Conservation (phyloP, 495 filamentous ascomycete species). For the Terfezia claveryi region DNA sequence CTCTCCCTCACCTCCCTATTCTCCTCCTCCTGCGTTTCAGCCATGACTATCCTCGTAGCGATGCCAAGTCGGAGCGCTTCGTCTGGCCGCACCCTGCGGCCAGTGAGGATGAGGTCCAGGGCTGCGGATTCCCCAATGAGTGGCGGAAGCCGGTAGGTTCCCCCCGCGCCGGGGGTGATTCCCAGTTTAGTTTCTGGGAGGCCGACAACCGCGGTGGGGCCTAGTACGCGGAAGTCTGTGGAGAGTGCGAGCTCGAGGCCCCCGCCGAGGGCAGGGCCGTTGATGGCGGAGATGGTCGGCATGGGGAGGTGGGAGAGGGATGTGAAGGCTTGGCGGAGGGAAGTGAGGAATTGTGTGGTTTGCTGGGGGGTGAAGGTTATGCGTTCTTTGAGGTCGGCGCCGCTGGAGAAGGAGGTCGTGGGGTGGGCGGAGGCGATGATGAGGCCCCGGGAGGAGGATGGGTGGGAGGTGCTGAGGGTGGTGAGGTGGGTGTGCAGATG, state of each 20-base stretch:
- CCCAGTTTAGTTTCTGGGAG: constrained; percentile 79
- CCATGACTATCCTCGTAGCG: constrained; percentile 60
- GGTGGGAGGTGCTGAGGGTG: neutral
- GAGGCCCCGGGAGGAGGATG: constrained; percentile 35
- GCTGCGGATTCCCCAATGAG: constrained; percentile 57
- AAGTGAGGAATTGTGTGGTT: constrained; percentile 52
- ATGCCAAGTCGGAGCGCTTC: constrained; percentile 74
- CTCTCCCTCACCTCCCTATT: constrained; percentile 58
- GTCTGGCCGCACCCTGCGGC: constrained; percentile 48
- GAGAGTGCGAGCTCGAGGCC: constrained; percentile 76
- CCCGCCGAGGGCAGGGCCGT: constrained; percentile 64
- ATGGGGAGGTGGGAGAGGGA: constrained; percentile 48
- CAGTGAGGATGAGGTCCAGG: constrained; percentile 67
- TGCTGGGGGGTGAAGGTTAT: constrained; percentile 48
- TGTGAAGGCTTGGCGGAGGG: constrained; percentile 49
- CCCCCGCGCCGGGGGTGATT: constrained; percentile 87
- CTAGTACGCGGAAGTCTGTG: constrained; percentile 65
- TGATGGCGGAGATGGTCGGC: constrained; percentile 71
- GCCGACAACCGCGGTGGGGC: constrained; percentile 44
- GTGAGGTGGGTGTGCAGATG: neutral
- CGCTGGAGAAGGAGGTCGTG: constrained; percentile 73
- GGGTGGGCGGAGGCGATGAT: constrained; percentile 57
- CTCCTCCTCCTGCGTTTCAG: constrained; percentile 34
- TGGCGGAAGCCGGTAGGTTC: constrained; percentile 60
- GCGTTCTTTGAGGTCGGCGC: constrained; percentile 83